Conservation (phyloP, 805 yeast species). For the Kluyveromyces dobzhanskii region DNA sequence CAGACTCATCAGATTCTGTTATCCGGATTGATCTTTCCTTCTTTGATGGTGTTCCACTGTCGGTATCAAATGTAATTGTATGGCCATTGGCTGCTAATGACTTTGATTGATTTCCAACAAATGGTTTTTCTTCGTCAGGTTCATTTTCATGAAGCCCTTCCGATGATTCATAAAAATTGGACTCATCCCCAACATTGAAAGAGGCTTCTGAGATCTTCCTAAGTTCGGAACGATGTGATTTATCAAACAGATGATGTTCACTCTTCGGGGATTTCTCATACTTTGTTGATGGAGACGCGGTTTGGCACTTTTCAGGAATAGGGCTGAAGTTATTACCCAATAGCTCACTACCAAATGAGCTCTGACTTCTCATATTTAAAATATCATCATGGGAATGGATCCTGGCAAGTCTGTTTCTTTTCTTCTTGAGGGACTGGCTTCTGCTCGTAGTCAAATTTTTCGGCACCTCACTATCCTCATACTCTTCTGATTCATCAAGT, state of each 20-base stretch:
- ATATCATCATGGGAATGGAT: conserved; percentile 26
- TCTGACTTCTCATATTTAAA: conserved; percentile 11
- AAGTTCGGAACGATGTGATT: not conserved
- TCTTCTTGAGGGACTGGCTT: conserved; percentile 9
- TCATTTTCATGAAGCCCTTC: no score
- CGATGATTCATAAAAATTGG: not conserved
- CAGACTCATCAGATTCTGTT: not conserved
- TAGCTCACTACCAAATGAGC: conserved; percentile 4
- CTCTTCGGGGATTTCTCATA: not conserved
- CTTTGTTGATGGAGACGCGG: not conserved
- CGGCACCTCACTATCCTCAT: no score
- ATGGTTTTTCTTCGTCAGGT: no score
- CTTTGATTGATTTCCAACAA: no score
- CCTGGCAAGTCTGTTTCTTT: conserved; percentile 21
- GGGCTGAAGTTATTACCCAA: conserved; percentile 1
- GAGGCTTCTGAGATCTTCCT: not conserved
- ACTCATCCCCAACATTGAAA: not conserved
- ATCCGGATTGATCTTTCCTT: not conserved
- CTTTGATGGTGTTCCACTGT: no score
- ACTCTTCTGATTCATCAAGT: no score
- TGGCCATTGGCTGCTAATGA: no score
- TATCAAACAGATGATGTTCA: not conserved
- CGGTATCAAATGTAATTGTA: no score
- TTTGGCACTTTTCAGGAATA: not conserved
- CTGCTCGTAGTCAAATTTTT: not conserved